phyloP scores from a whole-genome alignment of 164 flowering plant species.

The Vitis amurensis region DNA sequence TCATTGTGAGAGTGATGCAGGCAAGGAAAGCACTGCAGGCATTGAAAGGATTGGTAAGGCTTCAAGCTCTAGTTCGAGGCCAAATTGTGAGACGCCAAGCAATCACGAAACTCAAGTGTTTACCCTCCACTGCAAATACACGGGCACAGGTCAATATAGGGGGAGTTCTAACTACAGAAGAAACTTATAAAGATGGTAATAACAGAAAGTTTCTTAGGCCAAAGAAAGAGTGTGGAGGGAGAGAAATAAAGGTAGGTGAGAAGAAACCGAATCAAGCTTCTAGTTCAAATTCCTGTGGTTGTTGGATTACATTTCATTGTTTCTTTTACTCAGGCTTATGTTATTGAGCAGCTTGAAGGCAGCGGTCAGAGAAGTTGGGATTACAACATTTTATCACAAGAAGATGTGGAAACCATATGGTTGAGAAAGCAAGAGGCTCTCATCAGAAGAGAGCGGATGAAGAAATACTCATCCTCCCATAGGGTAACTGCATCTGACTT shows the following conservation, averaged over 20 bases:
- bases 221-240: constrained; percentile 17
- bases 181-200: constrained; percentile 10
- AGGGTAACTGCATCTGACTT: constrained; percentile 29
- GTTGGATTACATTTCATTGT: neutral
- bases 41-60: constrained; percentile 77
- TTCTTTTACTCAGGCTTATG: neutral
- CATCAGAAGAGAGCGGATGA: constrained; percentile 45
- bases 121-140: constrained; percentile 35
- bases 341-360: constrained; percentile 26
- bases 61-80: constrained; percentile 85
- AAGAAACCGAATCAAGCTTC: neutral
- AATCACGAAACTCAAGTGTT: constrained; percentile 29
- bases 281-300: too few species aligned
- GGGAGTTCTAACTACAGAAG: constrained; percentile 18
- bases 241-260: constrained; percentile 22
- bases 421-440: constrained; percentile 41
- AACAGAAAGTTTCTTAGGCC: constrained; percentile 18
- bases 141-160: constrained; percentile 29
- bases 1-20: constrained; percentile 28
- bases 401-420: constrained; percentile 37
- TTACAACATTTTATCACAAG: constrained; percentile 31
- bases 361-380: constrained; percentile 36
- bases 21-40: constrained; percentile 89
- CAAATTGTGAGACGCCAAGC: constrained; percentile 61
- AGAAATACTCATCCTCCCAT: constrained; percentile 52